phyloP scores from a whole-genome alignment of 2,329 filamentous ascomycete genomes.

The Byssothecium circinans region DNA sequence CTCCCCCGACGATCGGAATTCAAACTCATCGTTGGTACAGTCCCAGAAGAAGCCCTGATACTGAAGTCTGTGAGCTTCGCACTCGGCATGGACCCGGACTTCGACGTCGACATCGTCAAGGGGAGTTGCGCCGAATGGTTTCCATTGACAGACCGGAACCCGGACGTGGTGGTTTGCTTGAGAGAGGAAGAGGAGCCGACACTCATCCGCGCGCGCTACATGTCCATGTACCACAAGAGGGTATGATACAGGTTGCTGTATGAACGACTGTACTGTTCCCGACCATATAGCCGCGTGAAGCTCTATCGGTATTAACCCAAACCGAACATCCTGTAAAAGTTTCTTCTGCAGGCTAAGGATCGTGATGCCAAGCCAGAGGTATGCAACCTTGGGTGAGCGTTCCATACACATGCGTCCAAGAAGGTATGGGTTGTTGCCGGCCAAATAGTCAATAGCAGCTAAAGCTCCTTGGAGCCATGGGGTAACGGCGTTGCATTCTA shows the following conservation, averaged over 20 bases:
- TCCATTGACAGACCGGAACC: conserved; percentile 7
- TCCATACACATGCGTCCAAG: conserved; percentile 31
- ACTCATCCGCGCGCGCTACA: conserved; percentile 31
- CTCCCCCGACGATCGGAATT: too few relatives aligned
- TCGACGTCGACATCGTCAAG: conserved; percentile 6
- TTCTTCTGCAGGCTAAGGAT: conserved; percentile 21
- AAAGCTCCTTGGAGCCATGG: conserved; percentile 33
- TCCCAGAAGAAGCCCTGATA: too few relatives aligned
- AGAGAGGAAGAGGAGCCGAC: conserved; percentile 32
- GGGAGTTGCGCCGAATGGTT: conserved; percentile 4
- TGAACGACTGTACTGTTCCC: conserved; percentile 26
- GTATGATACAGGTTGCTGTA: conserved; percentile 25
- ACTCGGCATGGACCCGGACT: too few relatives aligned
- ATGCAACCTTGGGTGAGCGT: conserved; percentile 21
- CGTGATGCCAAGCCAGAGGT: conserved; percentile 31
- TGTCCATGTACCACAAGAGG: conserved; percentile 6
- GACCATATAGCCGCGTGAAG: conserved; percentile 33
- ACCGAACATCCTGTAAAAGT: conserved; percentile 20
- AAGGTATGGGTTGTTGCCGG: conserved; percentile 10
- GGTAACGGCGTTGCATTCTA: conserved; percentile 33
- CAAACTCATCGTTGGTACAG: too few relatives aligned
- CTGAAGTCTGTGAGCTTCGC: too few relatives aligned
- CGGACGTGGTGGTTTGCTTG: conserved; percentile 20
- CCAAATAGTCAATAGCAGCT: conserved; percentile 22
- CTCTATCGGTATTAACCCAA: conserved; percentile 28